phyloP scores from a whole-genome alignment of 2,329 filamentous ascomycete genomes.

The Ambrosiella beaveri region DNA sequence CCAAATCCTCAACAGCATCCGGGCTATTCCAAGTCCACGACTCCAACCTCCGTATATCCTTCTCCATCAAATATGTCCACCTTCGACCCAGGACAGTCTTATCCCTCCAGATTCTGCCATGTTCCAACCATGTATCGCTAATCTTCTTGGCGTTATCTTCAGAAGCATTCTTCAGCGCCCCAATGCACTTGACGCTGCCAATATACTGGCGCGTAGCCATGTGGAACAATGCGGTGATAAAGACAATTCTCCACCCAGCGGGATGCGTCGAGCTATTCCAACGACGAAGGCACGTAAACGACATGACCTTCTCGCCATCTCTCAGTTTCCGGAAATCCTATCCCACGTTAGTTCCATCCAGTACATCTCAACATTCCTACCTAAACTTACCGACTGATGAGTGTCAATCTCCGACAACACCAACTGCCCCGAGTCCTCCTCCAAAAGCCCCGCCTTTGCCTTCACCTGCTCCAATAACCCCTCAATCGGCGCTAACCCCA shows the following conservation, averaged over 20 bases:
- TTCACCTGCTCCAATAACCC: slow-evolving; percentile 3
- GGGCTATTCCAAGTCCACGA: slow-evolving; percentile 53
- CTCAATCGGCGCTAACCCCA: slow-evolving; percentile 2
- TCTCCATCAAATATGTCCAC: slow-evolving; percentile 27
- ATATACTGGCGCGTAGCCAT: slow-evolving; percentile 8
- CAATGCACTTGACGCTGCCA: slow-evolving; percentile 6
- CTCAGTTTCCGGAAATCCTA: background rate
- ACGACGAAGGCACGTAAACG: slow-evolving; percentile 6
- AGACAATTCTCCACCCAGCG: background rate
- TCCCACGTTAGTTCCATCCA: background rate
- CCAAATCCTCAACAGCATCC: slow-evolving; percentile 55
- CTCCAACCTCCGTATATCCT: slow-evolving; percentile 44
- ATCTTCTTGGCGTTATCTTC: background rate
- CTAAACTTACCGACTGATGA: slow-evolving; percentile 5
- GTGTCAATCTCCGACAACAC: slow-evolving; percentile 6
- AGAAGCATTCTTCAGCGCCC: background rate
- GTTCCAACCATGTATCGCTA: background rate
- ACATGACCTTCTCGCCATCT: slow-evolving; percentile 8
- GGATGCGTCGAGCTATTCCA: background rate
- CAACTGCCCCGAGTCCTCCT: slow-evolving; percentile 1
- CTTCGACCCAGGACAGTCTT: slow-evolving; percentile 11
- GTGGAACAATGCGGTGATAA: slow-evolving; percentile 8
- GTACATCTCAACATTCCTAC: background rate
- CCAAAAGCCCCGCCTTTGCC: background rate
- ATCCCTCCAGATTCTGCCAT: background rate